Conservation (phyloP, 768 basidiomycete genomes). For the Naganishia onofrii region DNA sequence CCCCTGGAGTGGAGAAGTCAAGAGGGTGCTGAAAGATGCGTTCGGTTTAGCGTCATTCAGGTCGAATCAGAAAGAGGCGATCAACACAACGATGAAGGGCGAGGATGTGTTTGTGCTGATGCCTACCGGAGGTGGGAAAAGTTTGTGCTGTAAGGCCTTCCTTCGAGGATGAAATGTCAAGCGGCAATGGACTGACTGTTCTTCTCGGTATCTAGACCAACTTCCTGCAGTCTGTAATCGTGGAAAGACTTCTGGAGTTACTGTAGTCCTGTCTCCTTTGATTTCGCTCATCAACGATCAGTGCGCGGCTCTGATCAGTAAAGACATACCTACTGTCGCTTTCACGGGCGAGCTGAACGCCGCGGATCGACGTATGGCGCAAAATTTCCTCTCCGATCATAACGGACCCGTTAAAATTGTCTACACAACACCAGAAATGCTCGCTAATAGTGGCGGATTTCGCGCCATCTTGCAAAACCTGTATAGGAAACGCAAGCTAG, state of each 20-base stretch:
- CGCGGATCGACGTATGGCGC: constrained; percentile 47
- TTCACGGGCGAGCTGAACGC: constrained; percentile 60
- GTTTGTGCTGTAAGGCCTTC: constrained; percentile 64
- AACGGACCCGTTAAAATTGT: constrained; percentile 62
- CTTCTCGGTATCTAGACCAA: constrained; percentile 56
- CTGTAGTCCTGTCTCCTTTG: constrained; percentile 88
- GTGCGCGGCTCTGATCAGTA: constrained; percentile 64
- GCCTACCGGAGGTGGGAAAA: constrained; percentile 93
- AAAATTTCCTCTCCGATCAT: constrained; percentile 41
- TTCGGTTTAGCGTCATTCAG: constrained; percentile 73
- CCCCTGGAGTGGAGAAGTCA: constrained; percentile 58
- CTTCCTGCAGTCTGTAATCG: constrained; percentile 76
- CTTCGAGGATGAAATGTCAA: neutral
- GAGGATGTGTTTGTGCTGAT: constrained; percentile 87
- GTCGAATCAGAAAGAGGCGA: constrained; percentile 78
- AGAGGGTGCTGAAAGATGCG: constrained; percentile 58
- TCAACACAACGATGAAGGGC: constrained; percentile 72
- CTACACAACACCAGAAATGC: constrained; percentile 89
- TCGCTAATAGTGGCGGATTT: constrained; percentile 64
- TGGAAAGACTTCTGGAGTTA: constrained; percentile 74
- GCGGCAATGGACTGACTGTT: neutral
- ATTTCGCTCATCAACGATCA: constrained; percentile 91
- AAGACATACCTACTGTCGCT: constrained; percentile 67
- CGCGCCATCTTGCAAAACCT: constrained; percentile 62
- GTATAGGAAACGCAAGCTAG: constrained; percentile 62